Percentiles rank a stretch among this genome's conserved stretches.
phyloP scores from a whole-genome alignment of 495 filamentous ascomycete genomes.

The Lasiosphaeris hirsuta region DNA sequence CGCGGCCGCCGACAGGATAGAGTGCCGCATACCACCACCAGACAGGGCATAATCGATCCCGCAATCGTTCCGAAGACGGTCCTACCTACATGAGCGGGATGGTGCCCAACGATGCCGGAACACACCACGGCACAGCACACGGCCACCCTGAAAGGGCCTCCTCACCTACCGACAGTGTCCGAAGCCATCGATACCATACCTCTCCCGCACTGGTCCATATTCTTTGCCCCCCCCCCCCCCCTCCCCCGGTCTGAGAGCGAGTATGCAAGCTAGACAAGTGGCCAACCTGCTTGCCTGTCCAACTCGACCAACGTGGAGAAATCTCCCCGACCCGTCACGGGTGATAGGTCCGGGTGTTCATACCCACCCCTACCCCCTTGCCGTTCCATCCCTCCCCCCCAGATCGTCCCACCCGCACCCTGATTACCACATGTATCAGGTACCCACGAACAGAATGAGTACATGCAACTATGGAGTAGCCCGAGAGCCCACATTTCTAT shows the following conservation, averaged over 20 bases:
- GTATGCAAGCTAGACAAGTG: background rate
- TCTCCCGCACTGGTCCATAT: no score
- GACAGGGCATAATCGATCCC: conserved; percentile 13
- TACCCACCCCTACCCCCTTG: background rate
- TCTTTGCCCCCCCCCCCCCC: background rate
- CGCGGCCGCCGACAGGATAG: background rate
- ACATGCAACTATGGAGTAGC: conserved; percentile 2
- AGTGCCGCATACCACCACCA: conserved; percentile 1
- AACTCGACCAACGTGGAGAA: background rate
- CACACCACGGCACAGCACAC: no score
- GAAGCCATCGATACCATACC: no score
- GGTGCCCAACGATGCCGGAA: background rate
- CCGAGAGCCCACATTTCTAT: background rate
- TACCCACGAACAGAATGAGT: background rate
- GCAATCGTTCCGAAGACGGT: conserved; percentile 1
- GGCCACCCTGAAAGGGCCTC: no score
- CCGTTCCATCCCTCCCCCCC: background rate
- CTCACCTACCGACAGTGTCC: no score
- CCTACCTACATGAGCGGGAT: background rate
- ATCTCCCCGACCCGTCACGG: background rate
- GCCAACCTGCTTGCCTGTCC: background rate
- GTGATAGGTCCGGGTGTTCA: background rate
- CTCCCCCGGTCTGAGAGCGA: background rate
- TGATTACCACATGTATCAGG: background rate
- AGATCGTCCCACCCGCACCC: background rate